Evolutionary conservation across 148 eudicot genomes (phyloP), one percentile per base, ranked within the genome.

Genomic region (Chenopodium formosanum): DNA sequence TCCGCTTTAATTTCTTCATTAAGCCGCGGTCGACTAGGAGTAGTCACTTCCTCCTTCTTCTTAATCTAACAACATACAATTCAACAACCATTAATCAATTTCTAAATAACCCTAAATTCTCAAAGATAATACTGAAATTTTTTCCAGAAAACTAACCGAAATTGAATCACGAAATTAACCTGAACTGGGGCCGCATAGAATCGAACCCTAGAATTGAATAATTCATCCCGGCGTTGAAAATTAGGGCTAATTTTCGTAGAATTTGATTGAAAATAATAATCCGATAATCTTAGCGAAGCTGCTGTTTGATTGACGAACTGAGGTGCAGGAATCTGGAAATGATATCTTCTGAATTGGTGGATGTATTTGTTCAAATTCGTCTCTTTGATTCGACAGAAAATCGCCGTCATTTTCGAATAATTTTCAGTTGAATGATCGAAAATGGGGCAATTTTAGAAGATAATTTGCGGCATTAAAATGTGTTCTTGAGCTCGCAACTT

Each of bases 161-260:
- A 77, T 13, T 29, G 34, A 52, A 66, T 58, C 14, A 75, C 37
- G 44, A 10, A 79, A 81, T 37, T 76, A 80, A 90, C 98, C 98
- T 90, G 89, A 88, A 80, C 84, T 11, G 94, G 97, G 19, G 88
- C 94, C 73, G 95, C 95, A 74, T 86, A 94, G 83, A 88, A 91
- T 56, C 98, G 91, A 84, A 87, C 91, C 76, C 64, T 68, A 83
- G 76, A 70, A 75, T 60, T 75, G 66, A 69, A n/a, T 60, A 87
- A 66, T 68, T 44, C 85, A 20, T 74, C 70, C 40, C 60, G 82
- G 37, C 69, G 70, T 12, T 34, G 72, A 25, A 32, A 69, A 50
- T 60, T 20, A 74, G 63, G 25, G 80, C 67, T 78, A 75, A 46
- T 73, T 27, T 19, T 80, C 1, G 86, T 81, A 20, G 79, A 31